Conservation (phyloP, 441 rosid species). For the Populus hybrid region DNA sequence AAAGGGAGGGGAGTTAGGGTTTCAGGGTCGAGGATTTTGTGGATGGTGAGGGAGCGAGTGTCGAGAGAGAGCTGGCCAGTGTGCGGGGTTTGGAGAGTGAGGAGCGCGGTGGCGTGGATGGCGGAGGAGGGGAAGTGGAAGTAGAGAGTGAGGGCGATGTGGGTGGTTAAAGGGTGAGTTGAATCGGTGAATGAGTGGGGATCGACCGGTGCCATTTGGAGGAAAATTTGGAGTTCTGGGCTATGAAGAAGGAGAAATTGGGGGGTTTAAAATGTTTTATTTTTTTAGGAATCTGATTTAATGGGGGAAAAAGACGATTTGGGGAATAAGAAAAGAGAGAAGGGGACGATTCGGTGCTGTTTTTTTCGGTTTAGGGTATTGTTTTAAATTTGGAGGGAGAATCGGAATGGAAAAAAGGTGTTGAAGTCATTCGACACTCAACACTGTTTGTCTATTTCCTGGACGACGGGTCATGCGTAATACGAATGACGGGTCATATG, state of each 20-base stretch:
- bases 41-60: conserved; percentile 58
- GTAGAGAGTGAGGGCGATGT: conserved; percentile 67
- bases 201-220: conserved; percentile 66
- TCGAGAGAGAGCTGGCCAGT: conserved; percentile 66
- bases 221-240: not conserved
- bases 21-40: conserved; percentile 40
- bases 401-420: not conserved
- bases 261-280: not conserved
- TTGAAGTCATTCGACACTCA: not conserved
- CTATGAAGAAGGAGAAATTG: not conserved
- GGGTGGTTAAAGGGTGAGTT: conserved; percentile 62
- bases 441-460: not conserved
- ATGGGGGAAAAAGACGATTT: not conserved
- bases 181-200: conserved; percentile 85
- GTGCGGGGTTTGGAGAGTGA: conserved; percentile 50
- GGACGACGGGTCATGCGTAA: not conserved
- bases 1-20: conserved; percentile 47
- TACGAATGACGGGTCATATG: not conserved
- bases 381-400: conserved; percentile 27
- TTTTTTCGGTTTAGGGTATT: not conserved
- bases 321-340: not conserved
- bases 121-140: conserved; percentile 71
- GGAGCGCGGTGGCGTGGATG: conserved; percentile 76
- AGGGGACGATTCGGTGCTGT: not conserved
- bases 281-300: not conserved